Percentiles rank a stretch among this genome's conserved stretches.
Evolutionary conservation across 306 rosid species (phyloP).

Genomic region (Cotoneaster glaucophyllus): DNA sequence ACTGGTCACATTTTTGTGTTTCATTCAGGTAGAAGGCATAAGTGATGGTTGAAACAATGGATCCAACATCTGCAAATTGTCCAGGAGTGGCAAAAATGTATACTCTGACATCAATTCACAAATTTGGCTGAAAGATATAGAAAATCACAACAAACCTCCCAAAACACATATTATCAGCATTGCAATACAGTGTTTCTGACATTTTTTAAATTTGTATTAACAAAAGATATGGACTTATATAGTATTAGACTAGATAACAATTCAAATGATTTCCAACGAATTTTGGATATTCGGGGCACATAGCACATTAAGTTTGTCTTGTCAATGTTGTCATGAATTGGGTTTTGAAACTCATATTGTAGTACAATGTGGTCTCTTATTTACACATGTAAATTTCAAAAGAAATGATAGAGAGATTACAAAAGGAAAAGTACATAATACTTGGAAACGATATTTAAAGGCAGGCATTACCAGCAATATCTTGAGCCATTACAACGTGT

Average conservation of each 20-base stretch:
- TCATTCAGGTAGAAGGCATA: constrained; percentile 67
- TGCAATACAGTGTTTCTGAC: background rate
- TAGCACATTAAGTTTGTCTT: background rate
- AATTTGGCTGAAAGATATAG: background rate
- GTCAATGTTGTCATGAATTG: background rate
- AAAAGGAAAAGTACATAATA: background rate
- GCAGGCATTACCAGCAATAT: constrained; percentile 50
- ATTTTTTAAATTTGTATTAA: background rate
- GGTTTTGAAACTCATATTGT: background rate
- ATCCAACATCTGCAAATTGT: constrained; percentile 59
- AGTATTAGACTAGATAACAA: background rate
- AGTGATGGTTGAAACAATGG: constrained; percentile 61
- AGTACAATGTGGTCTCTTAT: background rate
- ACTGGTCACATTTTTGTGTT: constrained; percentile 37
- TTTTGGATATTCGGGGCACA: background rate
- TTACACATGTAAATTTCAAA: background rate
- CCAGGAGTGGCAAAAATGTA: background rate
- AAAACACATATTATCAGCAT: background rate
- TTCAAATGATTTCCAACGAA: background rate
- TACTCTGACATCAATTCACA: background rate
- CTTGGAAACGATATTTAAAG: background rate
- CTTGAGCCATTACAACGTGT: constrained; percentile 57
- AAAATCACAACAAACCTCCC: background rate
- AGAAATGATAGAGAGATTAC: background rate
- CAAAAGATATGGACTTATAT: background rate